A percentile compares a stretch with the other conserved stretches of the same genome.
These are phyloP conservation scores for Graphilbum ipis-grandicollis DNA, from an alignment of 2,329 filamentous ascomycete genomes.

Conservation along the genomic window DNA sequence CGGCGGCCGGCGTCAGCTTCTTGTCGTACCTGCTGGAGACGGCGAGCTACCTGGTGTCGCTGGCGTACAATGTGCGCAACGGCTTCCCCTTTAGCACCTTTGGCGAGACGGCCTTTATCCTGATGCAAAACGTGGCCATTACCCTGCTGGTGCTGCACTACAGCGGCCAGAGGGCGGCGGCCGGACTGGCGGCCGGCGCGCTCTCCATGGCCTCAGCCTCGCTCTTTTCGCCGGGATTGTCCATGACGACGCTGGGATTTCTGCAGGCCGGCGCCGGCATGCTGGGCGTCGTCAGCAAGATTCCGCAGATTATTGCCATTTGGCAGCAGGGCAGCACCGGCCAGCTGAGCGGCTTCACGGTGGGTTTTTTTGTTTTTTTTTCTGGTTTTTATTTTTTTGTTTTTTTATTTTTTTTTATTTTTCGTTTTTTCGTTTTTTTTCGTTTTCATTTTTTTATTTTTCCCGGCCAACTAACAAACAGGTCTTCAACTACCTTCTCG, in stretches of 20 bases:
- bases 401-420: neutral
- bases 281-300: conserved; percentile 73
- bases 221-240: conserved; percentile 51
- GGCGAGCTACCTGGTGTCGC: conserved; percentile 65
- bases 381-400: no score
- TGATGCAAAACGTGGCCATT: conserved; percentile 84
- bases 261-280: conserved; percentile 73
- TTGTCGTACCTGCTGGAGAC: conserved; percentile 89
- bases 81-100: conserved; percentile 93
- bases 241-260: conserved; percentile 53
- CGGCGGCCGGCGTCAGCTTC: conserved; percentile 72
- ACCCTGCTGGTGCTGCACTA: conserved; percentile 75
- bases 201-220: conserved; percentile 52
- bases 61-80: conserved; percentile 84
- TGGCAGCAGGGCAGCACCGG: conserved; percentile 76
- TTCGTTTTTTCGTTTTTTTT: neutral
- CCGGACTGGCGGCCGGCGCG: conserved; percentile 62
- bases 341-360: conserved; percentile 90
- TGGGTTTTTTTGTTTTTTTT: conserved; percentile 16
- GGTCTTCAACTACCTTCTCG: conserved; percentile 96
- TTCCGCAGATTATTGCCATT: conserved; percentile 83
- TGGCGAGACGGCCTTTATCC: conserved; percentile 84
- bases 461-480: conserved; percentile 18
- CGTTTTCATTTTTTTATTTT: neutral
- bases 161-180: conserved; percentile 47